phyloP scores from a whole-genome alignment of 176 grass and related monocot genomes.

The Rhynchospora breviuscula region DNA sequence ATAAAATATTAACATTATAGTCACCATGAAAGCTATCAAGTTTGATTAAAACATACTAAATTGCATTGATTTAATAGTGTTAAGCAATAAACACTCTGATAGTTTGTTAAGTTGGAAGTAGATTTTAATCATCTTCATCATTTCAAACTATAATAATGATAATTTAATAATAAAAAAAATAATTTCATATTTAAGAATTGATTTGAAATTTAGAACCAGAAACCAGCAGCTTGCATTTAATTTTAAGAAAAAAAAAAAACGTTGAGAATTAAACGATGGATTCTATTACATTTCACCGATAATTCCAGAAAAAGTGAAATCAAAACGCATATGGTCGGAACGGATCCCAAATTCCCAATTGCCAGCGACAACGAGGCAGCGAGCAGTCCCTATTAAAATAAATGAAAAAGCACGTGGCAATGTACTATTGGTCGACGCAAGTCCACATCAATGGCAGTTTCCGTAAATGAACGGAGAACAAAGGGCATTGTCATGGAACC shows the following conservation, averaged over 20 bases:
- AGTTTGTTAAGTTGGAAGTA: no score
- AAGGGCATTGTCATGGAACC: background rate
- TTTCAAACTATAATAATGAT: no score
- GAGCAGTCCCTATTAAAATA: background rate
- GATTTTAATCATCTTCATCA: no score
- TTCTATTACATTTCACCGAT: background rate
- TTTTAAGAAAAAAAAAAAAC: background rate
- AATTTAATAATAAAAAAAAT: no score
- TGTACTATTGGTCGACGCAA: background rate
- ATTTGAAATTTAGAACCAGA: background rate
- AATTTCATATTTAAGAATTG: background rate
- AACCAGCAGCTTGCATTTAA: no score
- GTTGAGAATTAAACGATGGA: background rate
- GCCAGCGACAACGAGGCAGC: no score
- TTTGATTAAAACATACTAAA: no score
- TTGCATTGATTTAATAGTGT: no score
- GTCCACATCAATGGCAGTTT: background rate
- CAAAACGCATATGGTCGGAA: background rate
- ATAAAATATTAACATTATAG: background rate
- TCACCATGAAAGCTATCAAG: background rate
- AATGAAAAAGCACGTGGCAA: background rate
- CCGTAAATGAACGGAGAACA: background rate
- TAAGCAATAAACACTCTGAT: no score
- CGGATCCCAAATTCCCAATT: background rate
- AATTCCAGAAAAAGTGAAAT: background rate